phyloP scores from a whole-genome alignment of 2,329 filamentous ascomycete genomes.

The Lachnellula cervina region DNA sequence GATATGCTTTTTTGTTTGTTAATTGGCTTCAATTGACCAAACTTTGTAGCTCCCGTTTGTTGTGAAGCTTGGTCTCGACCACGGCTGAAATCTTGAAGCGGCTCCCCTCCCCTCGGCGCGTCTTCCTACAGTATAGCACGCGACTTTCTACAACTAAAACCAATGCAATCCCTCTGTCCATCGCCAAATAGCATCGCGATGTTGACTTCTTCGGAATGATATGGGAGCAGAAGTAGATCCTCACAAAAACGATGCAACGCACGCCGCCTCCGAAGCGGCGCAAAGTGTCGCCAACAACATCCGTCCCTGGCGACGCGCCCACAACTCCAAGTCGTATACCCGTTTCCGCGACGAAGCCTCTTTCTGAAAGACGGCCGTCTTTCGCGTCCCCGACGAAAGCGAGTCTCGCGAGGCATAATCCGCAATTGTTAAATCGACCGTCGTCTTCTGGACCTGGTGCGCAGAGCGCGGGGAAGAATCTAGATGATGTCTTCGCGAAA shows the following conservation, averaged over 20 bases:
- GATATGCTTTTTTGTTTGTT: background rate
- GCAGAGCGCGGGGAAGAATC: conserved; percentile 32
- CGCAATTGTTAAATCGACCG: conserved; percentile 48
- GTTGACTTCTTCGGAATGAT: conserved; percentile 1
- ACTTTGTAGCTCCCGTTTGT: background rate
- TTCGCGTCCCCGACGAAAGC: conserved; percentile 64
- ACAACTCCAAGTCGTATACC: conserved; percentile 35
- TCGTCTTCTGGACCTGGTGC: conserved; percentile 32
- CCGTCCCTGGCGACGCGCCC: conserved; percentile 38
- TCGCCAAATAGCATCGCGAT: background rate
- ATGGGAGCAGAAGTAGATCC: conserved; percentile 11
- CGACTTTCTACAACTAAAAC: conserved; percentile 11
- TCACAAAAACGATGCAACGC: conserved; percentile 39
- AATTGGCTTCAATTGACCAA: background rate
- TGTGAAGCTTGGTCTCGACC: background rate
- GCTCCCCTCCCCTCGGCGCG: background rate
- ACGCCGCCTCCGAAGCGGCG: conserved; percentile 59
- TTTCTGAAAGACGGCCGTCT: conserved; percentile 42
- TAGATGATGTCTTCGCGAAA: conserved; percentile 26
- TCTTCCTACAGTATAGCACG: conserved; percentile 12
- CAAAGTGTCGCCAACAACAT: conserved; percentile 53
- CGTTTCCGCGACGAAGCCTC: conserved; percentile 22
- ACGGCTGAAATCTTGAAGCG: too few species aligned
- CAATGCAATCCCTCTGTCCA: background rate
- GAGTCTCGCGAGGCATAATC: conserved; percentile 57